Evolutionary conservation across 2,329 filamentous ascomycete species (phyloP).

Genomic region (Aureobasidium zeae): DNA sequence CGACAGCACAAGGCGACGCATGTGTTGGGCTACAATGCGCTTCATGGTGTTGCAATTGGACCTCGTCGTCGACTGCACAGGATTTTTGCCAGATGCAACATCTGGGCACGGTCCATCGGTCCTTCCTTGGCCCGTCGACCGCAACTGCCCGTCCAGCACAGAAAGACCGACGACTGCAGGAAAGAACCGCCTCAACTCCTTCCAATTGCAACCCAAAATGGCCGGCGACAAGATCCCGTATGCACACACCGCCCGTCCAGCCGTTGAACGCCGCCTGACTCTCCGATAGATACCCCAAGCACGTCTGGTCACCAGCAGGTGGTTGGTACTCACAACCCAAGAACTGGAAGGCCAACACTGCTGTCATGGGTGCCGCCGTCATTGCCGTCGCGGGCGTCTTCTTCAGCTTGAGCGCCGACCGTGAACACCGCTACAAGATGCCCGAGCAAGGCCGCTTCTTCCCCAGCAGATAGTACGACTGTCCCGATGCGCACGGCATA

Average conservation of each 20-base stretch:
- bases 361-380: constrained; percentile 60
- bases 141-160: background rate
- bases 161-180: background rate
- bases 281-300: constrained; percentile 74
- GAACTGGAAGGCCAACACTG: constrained; percentile 93
- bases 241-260: constrained; percentile 20
- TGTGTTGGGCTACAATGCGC: constrained; percentile 9
- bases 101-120: background rate
- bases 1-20: constrained; percentile 5
- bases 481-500: constrained; percentile 29
- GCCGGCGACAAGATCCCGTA: constrained; percentile 65
- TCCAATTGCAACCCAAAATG: background rate
- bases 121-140: background rate
- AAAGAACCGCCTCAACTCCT: background rate
- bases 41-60: constrained; percentile 7
- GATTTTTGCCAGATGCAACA: constrained; percentile 6
- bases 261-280: background rate
- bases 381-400: constrained; percentile 57
- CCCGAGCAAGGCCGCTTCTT: constrained; percentile 70
- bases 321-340: constrained; percentile 93
- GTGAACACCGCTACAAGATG: constrained; percentile 64
- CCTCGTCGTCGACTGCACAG: constrained; percentile 11
- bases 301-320: constrained; percentile 97
- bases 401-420: constrained; percentile 65
- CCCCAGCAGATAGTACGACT: constrained; percentile 75